Conservation (phyloP, 2,329 filamentous ascomycete genomes). For the Aspergillus jensenii region DNA sequence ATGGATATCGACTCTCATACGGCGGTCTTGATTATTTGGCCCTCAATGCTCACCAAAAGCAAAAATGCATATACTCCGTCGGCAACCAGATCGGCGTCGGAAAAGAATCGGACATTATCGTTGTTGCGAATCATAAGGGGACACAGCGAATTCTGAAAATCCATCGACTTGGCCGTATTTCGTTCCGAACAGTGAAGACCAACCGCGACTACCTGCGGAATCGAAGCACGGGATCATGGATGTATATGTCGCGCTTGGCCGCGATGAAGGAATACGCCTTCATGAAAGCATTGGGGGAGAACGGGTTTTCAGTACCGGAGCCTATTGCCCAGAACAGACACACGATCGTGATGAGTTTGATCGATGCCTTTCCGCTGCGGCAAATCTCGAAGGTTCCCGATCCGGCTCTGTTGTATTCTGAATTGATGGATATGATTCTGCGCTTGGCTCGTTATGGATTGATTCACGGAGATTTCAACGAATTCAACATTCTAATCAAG, state of each 20-base stretch:
- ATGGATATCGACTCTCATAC: slow-evolving; percentile 95
- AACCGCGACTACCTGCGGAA: slow-evolving; percentile 95
- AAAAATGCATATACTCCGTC: slow-evolving; percentile 81
- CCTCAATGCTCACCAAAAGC: slow-evolving; percentile 80
- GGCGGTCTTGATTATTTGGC: slow-evolving; percentile 98
- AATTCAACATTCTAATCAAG: slow-evolving; percentile 96
- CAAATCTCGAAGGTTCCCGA: slow-evolving; percentile 84
- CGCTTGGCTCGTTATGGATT: slow-evolving; percentile 80
- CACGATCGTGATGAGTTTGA: slow-evolving; percentile 92
- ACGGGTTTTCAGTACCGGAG: slow-evolving; percentile 85
- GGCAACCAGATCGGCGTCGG: slow-evolving; percentile 94
- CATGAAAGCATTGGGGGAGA: slow-evolving; percentile 80
- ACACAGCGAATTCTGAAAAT: slow-evolving; percentile 87
- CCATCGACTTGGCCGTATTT: slow-evolving; percentile 90
- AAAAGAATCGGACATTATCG: slow-evolving; percentile 96
- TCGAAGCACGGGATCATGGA: slow-evolving; percentile 80
- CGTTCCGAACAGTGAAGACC: slow-evolving; percentile 92
- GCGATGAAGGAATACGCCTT: slow-evolving; percentile 94
- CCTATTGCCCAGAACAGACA: slow-evolving; percentile 88
- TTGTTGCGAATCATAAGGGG: slow-evolving; percentile 79
- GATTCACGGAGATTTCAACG: slow-evolving; percentile 98
- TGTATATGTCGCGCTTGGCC: slow-evolving; percentile 93
- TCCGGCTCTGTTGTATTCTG: slow-evolving; percentile 82
- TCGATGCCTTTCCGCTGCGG: slow-evolving; percentile 87
- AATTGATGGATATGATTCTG: slow-evolving; percentile 83